Base-by-base conservation (phyloP, 2,329 filamentous ascomycete species). In the Alternaria brassicicola region DNA sequence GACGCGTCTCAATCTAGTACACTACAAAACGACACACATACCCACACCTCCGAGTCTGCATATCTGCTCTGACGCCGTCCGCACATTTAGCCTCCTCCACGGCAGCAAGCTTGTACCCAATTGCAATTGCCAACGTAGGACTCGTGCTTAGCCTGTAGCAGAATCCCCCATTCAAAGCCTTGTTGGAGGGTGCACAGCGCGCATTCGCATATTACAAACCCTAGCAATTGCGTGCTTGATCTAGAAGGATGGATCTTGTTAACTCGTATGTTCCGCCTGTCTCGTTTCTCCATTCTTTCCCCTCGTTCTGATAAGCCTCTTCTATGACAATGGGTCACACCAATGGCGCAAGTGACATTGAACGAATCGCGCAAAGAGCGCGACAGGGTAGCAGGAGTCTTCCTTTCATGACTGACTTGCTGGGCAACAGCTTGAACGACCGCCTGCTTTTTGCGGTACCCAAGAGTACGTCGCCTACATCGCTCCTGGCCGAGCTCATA, bases 391-490 rank as follows among this genome's bases (percentile, higher is more conserved):
- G 72, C 54, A 68, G 75, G 43, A 72, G 70, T 69, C 62, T 77
- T 45, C 78, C 72, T 33, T 76, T 69, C 65, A 63, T 79, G 66
- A 79, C 76, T 78, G 72, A 78, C 75, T 56, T 70, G 19, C 54
- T 75, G 55, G 70, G 68, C n/a, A 67, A 72, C 66, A 96, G 93
- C 82, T 85, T 97, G 76, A 92, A 95, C 84, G 93, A 94, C 75
- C 90, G 95, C 66, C 86, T 98, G 56, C 86, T 98, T 63, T 97
- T 99, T 76, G 95, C 95, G 62, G 92, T 99, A n/a, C 95, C 95
- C 61, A 99, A 99, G 83, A 99, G 92, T 93, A 82, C 83, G 91
- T 87, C 54, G 49, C 28, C 51, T 8, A 17, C 30, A 46, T 30
- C 12, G 21, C 10, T 63, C 47, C 26, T 35, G 8, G 9, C 19